Conservation (phyloP, 768 basidiomycete genomes). For the Lentinula aciculospora region DNA sequence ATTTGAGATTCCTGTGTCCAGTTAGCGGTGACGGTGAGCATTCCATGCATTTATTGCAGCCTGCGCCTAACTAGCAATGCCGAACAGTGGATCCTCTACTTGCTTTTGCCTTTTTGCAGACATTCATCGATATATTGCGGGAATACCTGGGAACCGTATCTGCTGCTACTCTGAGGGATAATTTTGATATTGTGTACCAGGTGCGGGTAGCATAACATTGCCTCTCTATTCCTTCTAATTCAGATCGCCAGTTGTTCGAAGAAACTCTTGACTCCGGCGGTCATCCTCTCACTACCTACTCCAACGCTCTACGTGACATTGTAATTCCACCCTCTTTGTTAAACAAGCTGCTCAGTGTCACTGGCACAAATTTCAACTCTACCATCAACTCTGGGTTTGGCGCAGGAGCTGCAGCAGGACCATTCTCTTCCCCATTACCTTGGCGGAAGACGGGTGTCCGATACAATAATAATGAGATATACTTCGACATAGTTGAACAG, state of each 20-base stretch:
- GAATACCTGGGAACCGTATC: constrained; percentile 90
- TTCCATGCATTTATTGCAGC: not conserved
- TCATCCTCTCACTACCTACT: constrained; percentile 86
- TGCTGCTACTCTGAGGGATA: constrained; percentile 74
- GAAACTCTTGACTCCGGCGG: constrained; percentile 94
- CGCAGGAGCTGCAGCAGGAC: constrained; percentile 29
- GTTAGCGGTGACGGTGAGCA: constrained; percentile 82
- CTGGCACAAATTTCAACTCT: constrained; percentile 41
- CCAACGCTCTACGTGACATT: constrained; percentile 87
- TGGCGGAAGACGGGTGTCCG: constrained; percentile 85
- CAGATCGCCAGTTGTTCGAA: constrained; percentile 65
- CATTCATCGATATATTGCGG: constrained; percentile 75
- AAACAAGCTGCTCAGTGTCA: constrained; percentile 57
- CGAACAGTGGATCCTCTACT: constrained; percentile 42
- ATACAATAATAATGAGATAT: constrained; percentile 87
- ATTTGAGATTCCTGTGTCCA: constrained; percentile 73
- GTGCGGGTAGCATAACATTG: constrained; percentile 34
- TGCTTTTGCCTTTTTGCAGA: constrained; percentile 83
- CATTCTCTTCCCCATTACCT: constrained; percentile 87
- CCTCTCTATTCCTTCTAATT: not conserved
- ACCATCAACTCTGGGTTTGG: constrained; percentile 39
- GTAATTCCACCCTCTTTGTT: constrained; percentile 88
- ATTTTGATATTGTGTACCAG: constrained; percentile 95
- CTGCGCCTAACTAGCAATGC: too few relatives aligned
- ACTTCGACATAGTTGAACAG: constrained; percentile 86